Evolutionary conservation across 2,329 filamentous ascomycete genomes (phyloP).

Genomic region (Stemphylium beticola): DNA sequence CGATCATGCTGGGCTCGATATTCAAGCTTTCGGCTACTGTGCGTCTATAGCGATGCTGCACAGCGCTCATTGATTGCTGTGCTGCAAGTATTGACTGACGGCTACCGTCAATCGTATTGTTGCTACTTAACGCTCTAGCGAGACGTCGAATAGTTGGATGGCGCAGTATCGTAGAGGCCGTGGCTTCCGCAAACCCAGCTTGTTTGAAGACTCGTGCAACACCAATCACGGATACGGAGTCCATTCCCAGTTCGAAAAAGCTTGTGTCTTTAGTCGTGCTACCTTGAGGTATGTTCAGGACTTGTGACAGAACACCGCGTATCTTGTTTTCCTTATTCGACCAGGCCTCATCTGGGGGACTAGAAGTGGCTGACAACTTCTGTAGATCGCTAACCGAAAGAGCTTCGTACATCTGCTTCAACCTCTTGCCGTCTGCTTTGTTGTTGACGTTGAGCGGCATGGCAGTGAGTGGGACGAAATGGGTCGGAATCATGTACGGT

Average conservation of each 20-base stretch:
- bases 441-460: conserved; percentile 89
- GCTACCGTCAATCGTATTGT: conserved; percentile 1
- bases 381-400: conserved; percentile 69
- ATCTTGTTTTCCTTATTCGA: conserved; percentile 56
- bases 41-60: conserved; percentile 65
- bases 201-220: conserved; percentile 70
- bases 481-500: conserved; percentile 89
- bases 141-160: conserved; percentile 54
- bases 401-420: conserved; percentile 70
- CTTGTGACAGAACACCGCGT: conserved; percentile 60
- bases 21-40: conserved; percentile 61
- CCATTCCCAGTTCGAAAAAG: conserved; percentile 84
- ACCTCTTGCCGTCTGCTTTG: conserved; percentile 77
- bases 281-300: conserved; percentile 55
- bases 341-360: conserved; percentile 27
- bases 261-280: conserved; percentile 64
- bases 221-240: conserved; percentile 82
- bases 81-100: conserved; percentile 54
- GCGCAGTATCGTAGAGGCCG: conserved; percentile 71
- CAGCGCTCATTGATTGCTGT: conserved; percentile 68
- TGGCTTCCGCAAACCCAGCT: conserved; percentile 65
- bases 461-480: conserved; percentile 72
- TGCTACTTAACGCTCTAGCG: conserved; percentile 39
- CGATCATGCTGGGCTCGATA: conserved; percentile 62
- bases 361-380: conserved; percentile 48